Evolutionary conservation across 371 early-diverging fungal species (phyloP), one percentile per base, ranked within the genome.

Genomic region (Mortierella sp.): DNA sequence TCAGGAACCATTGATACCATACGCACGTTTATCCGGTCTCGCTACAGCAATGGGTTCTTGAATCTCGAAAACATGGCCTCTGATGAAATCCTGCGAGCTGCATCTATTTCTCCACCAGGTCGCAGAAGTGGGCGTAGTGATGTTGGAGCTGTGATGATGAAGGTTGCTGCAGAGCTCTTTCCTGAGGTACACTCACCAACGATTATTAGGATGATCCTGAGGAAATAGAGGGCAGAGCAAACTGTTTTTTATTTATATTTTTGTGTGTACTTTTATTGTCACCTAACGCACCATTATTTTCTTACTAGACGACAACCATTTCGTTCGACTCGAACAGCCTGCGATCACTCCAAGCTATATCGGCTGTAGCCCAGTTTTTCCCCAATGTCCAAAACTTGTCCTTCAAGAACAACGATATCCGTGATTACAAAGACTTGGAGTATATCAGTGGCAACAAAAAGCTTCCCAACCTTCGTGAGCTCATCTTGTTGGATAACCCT

Each of bases 401-500:
- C 1, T 45, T 79, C 29, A 57, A 60, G 46, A 62, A 64, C 19
- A 79, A 79, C 51, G 44, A 60, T 12, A 68, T 79, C 29, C 21
- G 19, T 2, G 57, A 44, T 15, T 63, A 57, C 50, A 66, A 56
- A 14, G 79, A 79, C 21, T 64, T 79, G 46, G 63, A 63, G 16
- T 55, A 51, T 25, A 30, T 79, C 18, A 59, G 70, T 9, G 73
- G 64, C n/a, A 7, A 57, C 58, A 52, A 56, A 19, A 59, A 66
- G 47, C 57, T 79, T 7, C 66, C 67, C 4, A 50, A 57, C 11
- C 57, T 79, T 1, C 21, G 58, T n/a, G 79, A 72, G 16, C 66
- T 79, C 21, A 66, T 79, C 12, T 60, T 79, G 23, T 25, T 60
- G 23, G 79, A 64, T 21, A 79, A 79, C 28, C 79, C 79, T 12